phyloP scores from a whole-genome alignment of 129 eudicot genomes.

The Tagetes patula region DNA sequence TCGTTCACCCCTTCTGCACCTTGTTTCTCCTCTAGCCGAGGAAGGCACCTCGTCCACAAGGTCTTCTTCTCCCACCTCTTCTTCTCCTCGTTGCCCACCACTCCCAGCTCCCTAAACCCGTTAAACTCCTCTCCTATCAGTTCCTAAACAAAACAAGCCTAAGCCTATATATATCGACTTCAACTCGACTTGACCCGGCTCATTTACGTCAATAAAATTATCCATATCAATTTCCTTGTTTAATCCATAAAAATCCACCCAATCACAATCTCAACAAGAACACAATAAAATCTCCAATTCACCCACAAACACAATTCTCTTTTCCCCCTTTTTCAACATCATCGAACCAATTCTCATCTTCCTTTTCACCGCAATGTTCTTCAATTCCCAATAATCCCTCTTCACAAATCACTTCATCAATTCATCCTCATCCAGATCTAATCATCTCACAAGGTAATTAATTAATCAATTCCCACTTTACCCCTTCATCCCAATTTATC shows the following conservation, averaged over 20 bases:
- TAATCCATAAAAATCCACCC: not conserved
- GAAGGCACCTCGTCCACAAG: too few species aligned
- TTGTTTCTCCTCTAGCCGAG: too few species aligned
- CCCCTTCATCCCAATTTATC: not conserved
- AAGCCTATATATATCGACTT: too few species aligned
- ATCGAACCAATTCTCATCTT: constrained; percentile 22
- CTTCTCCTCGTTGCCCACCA: too few species aligned
- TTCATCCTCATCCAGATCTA: not conserved
- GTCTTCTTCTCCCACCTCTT: too few species aligned
- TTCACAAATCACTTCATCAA: constrained; percentile 2
- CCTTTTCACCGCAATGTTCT: constrained; percentile 6
- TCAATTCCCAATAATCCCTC: constrained; percentile 23
- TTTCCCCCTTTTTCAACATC: constrained; percentile 22
- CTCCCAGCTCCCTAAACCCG: too few species aligned
- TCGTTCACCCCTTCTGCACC: too few species aligned
- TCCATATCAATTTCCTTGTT: too few species aligned
- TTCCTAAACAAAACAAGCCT: too few species aligned
- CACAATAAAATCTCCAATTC: constrained; percentile 4
- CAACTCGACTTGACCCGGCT: too few species aligned
- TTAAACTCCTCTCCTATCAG: too few species aligned
- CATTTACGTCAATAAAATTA: too few species aligned
- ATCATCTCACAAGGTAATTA: not conserved
- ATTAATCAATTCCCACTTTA: not conserved
- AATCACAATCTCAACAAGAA: constrained; percentile 7
- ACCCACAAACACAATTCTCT: constrained; percentile 31